A percentile compares a stretch with the other conserved stretches of the same genome.
Conservation (phyloP, 1,139 yeast species). For the Saccharomycopsis crataegensis region DNA sequence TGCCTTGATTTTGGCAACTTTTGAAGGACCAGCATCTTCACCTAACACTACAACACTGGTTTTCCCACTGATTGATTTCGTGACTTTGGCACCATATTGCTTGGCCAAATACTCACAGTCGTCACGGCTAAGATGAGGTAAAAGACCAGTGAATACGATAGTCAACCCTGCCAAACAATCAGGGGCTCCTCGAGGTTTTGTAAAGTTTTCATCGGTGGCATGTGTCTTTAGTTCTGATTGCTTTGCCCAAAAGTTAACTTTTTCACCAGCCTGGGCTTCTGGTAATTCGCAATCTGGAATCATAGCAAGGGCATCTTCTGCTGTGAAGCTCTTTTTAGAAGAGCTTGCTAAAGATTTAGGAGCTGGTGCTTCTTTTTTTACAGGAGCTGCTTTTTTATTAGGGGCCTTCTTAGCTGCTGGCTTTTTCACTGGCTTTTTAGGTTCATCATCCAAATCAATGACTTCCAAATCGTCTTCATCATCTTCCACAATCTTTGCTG, state of each 20-base stretch:
- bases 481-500: constrained; percentile 18
- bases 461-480: constrained; percentile 23
- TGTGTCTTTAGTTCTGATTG: constrained; percentile 38
- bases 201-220: constrained; percentile 27
- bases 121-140: constrained; percentile 73
- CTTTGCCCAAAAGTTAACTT: constrained; percentile 47
- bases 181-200: constrained; percentile 69
- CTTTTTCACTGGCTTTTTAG: constrained; percentile 4
- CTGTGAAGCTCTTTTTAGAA: not conserved
- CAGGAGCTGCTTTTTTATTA: constrained; percentile 6
- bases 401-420: constrained; percentile 2
- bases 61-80: constrained; percentile 77
- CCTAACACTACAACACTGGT: constrained; percentile 90
- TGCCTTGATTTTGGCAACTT: constrained; percentile 70
- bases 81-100: constrained; percentile 89
- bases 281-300: constrained; percentile 71
- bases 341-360: constrained; percentile 19
- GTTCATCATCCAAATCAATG: constrained; percentile 18
- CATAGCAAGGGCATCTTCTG: constrained; percentile 46
- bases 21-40: constrained; percentile 96
- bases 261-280: constrained; percentile 42
- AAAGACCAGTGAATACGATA: constrained; percentile 86
- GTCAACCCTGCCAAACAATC: constrained; percentile 83
- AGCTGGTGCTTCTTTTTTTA: constrained; percentile 19
- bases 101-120: constrained; percentile 73